A percentile compares a stretch with the other conserved stretches of the same genome.
Conservation (phyloP, 2,329 filamentous ascomycete genomes). For the Colletotrichum nymphaeae region DNA sequence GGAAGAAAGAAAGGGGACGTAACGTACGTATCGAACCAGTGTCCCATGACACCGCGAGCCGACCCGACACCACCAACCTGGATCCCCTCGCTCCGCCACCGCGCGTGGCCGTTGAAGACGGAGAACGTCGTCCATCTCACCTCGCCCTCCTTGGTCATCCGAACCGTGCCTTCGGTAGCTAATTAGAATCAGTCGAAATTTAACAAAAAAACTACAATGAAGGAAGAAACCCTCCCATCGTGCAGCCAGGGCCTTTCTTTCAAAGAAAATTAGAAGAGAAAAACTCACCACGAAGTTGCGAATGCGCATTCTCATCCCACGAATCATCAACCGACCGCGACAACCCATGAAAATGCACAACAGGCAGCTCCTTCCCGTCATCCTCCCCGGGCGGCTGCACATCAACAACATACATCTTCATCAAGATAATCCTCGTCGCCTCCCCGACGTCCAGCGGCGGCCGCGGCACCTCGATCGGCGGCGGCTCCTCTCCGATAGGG, state of each 20-base stretch:
- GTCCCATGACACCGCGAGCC: constrained; percentile 76
- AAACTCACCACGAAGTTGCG: constrained; percentile 69
- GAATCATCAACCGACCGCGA: constrained; percentile 71
- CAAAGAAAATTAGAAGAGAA: constrained; percentile 29
- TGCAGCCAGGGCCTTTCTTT: background rate
- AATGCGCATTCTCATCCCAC: constrained; percentile 77
- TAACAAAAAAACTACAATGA: background rate
- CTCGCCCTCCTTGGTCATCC: constrained; percentile 76
- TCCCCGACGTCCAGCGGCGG: constrained; percentile 70
- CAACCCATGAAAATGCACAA: constrained; percentile 76
- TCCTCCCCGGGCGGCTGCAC: constrained; percentile 69
- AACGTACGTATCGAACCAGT: constrained; percentile 80
- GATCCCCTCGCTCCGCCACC: constrained; percentile 82
- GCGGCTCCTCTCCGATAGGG: constrained; percentile 52
- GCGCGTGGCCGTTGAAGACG: constrained; percentile 71
- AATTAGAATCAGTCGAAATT: constrained; percentile 36
- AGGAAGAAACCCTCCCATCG: too few relatives aligned
- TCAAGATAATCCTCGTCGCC: constrained; percentile 76
- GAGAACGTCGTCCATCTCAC: constrained; percentile 80
- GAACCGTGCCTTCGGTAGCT: constrained; percentile 64
- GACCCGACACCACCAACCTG: constrained; percentile 77
- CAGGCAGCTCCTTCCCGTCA: constrained; percentile 68
- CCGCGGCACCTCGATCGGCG: constrained; percentile 52
- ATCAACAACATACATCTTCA: constrained; percentile 72
- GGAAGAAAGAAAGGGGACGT: background rate